phyloP scores from a whole-genome alignment of 305 asterid species.

The Fraxinus xanthoxyloides region DNA sequence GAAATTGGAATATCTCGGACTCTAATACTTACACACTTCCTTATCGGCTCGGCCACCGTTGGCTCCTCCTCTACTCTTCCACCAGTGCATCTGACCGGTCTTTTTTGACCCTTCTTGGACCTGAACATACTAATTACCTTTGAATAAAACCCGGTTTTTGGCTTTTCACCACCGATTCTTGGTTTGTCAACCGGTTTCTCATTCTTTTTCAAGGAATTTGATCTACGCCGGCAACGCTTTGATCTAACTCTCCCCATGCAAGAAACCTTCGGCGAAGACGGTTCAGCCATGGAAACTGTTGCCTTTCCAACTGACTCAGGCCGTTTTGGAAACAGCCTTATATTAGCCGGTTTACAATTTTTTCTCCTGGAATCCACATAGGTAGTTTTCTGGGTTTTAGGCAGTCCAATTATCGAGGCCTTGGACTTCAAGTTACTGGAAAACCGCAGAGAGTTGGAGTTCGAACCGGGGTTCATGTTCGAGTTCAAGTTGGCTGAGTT shows the following conservation, averaged over 20 bases:
- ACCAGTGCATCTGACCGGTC: slow-evolving; percentile 21
- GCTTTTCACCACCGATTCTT: slow-evolving; percentile 22
- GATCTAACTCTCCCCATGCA: slow-evolving; percentile 92
- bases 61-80: slow-evolving; percentile 25
- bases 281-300: slow-evolving; percentile 26
- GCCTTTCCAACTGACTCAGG: slow-evolving; percentile 31
- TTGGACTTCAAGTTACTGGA: slow-evolving; percentile 28
- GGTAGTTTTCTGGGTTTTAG: slow-evolving; percentile 40
- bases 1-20: slow-evolving; percentile 28
- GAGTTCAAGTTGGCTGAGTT: slow-evolving; percentile 8
- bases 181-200: slow-evolving; percentile 26
- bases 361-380: slow-evolving; percentile 33
- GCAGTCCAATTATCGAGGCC: slow-evolving; percentile 38
- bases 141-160: slow-evolving; percentile 44
- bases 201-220: slow-evolving; percentile 39
- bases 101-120: slow-evolving; percentile 34
- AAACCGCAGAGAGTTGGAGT: slow-evolving; percentile 39
- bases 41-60: slow-evolving; percentile 29
- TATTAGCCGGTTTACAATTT: slow-evolving; percentile 28
- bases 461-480: slow-evolving; percentile 19
- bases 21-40: slow-evolving; percentile 38
- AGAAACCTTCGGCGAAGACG: slow-evolving; percentile 54
- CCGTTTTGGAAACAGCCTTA: slow-evolving; percentile 38
- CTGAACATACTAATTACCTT: slow-evolving; percentile 53
- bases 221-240: slow-evolving; percentile 60